phyloP scores from a whole-genome alignment of 2,329 filamentous ascomycete genomes.

The Aspergillus sp. region DNA sequence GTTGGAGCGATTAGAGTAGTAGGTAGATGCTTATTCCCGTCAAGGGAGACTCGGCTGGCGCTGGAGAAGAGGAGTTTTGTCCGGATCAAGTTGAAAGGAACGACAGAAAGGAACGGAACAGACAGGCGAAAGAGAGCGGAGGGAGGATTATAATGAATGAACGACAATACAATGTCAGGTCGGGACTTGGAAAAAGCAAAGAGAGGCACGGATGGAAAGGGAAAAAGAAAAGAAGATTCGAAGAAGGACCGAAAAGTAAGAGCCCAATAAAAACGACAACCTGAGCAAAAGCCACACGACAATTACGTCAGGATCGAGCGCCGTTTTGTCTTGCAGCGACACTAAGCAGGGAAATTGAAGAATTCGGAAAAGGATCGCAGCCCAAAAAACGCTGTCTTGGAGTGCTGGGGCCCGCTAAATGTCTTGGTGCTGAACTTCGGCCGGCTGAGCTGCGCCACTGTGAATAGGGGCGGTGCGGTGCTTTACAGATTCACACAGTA shows the following conservation, averaged over 20 bases:
- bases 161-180: conserved; percentile 10
- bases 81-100: conserved; percentile 3
- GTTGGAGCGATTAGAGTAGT: conserved; percentile 5
- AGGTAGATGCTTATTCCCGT: conserved; percentile 15
- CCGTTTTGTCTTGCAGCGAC: conserved; percentile 20
- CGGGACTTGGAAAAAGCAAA: conserved; percentile 17
- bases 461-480: not conserved
- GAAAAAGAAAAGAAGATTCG: conserved; percentile 21
- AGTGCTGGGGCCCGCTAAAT: not conserved
- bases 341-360: conserved; percentile 7
- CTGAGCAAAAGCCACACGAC: conserved; percentile 12
- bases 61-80: conserved; percentile 7
- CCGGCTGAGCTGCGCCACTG: not conserved
- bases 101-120: conserved; percentile 16
- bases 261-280: conserved; percentile 15
- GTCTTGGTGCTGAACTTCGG: not conserved
- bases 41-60: conserved; percentile 21
- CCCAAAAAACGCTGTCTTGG: conserved; percentile 12
- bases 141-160: conserved; percentile 6
- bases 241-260: not conserved
- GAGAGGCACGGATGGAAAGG: conserved; percentile 17
- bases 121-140: conserved; percentile 13
- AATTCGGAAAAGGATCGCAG: conserved; percentile 15
- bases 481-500: no score
- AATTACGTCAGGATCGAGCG: conserved; percentile 24